Evolutionary conservation across 2,329 filamentous ascomycete species (phyloP).

Genomic region (Allantophomopsis cytisporea): DNA sequence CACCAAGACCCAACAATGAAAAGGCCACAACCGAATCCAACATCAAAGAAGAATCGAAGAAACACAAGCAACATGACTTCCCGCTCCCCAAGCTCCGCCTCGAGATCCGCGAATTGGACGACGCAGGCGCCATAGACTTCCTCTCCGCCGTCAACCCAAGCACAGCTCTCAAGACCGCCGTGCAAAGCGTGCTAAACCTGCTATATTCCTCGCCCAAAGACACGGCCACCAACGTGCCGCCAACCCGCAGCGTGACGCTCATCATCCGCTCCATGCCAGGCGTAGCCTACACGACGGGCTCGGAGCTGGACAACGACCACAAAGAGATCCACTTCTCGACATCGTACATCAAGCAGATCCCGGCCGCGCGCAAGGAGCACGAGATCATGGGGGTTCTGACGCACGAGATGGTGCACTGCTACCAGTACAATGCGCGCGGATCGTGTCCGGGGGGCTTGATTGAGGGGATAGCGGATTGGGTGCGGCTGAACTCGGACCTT

Average conservation of each 20-base stretch:
- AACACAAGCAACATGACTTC: conserved; percentile 16
- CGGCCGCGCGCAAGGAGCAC: conserved; percentile 25
- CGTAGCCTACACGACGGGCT: conserved; percentile 79
- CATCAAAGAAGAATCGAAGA: not conserved
- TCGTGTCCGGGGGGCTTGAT: conserved; percentile 63
- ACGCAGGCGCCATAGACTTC: conserved; percentile 52
- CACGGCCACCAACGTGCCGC: conserved; percentile 26
- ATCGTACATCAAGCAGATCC: conserved; percentile 48
- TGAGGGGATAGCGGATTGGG: conserved; percentile 90
- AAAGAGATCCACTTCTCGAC: conserved; percentile 89
- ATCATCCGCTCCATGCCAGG: conserved; percentile 68
- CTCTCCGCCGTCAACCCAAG: conserved; percentile 50
- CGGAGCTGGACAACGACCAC: conserved; percentile 68
- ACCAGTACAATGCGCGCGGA: conserved; percentile 59
- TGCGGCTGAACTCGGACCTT: conserved; percentile 60
- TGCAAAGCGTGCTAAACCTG: conserved; percentile 53
- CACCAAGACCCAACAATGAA: conserved; percentile 3
- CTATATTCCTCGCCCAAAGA: conserved; percentile 48
- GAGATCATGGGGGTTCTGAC: conserved; percentile 77
- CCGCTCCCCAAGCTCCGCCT: conserved; percentile 42
- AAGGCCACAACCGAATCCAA: conserved; percentile 1
- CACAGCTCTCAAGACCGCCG: conserved; percentile 44
- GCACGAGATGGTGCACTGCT: conserved; percentile 93
- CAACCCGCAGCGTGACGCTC: conserved; percentile 77
- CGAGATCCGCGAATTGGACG: conserved; percentile 41